These are phyloP conservation scores for Mytilinidion resinicola DNA, from an alignment of 495 filamentous ascomycete species.

Conservation along the genomic window DNA sequence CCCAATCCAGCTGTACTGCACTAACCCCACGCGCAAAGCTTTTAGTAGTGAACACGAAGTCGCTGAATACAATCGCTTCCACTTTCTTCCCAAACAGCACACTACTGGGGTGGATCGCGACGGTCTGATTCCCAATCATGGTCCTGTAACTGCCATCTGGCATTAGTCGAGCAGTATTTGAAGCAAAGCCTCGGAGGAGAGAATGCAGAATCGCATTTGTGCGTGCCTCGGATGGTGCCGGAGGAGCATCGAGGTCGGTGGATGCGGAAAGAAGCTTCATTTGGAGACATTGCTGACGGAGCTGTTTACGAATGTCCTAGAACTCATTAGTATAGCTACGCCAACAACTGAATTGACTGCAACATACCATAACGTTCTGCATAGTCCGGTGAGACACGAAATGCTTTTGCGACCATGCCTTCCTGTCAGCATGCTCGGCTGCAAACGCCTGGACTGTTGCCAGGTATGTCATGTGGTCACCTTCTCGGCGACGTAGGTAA, in stretches of 20 bases:
- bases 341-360: neutral
- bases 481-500: constrained; percentile 72
- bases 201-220: constrained; percentile 62
- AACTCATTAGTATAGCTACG: constrained; percentile 5
- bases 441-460: constrained; percentile 76
- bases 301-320: constrained; percentile 80
- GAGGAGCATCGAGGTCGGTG: neutral
- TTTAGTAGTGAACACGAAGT: constrained; percentile 90
- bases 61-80: constrained; percentile 92
- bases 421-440: constrained; percentile 64
- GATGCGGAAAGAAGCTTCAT: constrained; percentile 40
- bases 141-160: constrained; percentile 85
- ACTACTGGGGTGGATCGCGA: constrained; percentile 85
- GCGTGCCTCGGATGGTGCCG: constrained; percentile 42
- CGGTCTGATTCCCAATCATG: constrained; percentile 71
- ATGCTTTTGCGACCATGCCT: constrained; percentile 69
- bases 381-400: constrained; percentile 78
- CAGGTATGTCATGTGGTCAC: constrained; percentile 84
- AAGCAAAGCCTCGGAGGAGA: constrained; percentile 73
- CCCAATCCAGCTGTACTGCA: constrained; percentile 81
- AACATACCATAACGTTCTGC: constrained; percentile 62
- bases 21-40: constrained; percentile 88
- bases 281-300: constrained; percentile 56
- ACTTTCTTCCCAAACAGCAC: constrained; percentile 78
- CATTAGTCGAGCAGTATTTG: constrained; percentile 74